Evolutionary conservation across 1,139 yeast species (phyloP).

Genomic region (Hanseniaspora sp.): DNA sequence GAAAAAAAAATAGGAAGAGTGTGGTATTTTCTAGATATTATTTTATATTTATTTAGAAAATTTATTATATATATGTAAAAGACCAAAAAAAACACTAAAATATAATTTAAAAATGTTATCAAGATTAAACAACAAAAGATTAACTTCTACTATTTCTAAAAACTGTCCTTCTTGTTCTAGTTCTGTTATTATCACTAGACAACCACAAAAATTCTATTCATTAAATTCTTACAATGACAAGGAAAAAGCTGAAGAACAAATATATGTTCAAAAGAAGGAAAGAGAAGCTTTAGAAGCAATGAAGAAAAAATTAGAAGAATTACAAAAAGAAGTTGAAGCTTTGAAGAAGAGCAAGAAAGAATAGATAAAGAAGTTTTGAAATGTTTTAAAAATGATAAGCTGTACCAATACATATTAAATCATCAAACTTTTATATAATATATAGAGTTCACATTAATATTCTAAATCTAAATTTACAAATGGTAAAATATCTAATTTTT

Average conservation of each 20-base stretch:
- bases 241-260: conserved; percentile 62
- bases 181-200: conserved; percentile 16
- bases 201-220: conserved; percentile 43
- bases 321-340: conserved; percentile 15
- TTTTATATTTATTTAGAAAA: too few relatives aligned
- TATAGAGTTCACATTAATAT: too few relatives aligned
- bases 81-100: too few relatives aligned
- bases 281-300: conserved; percentile 49
- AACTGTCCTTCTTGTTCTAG: conserved; percentile 23
- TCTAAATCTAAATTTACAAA: too few relatives aligned
- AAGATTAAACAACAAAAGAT: conserved; percentile 22
- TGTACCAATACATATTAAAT: not conserved
- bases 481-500: too few relatives aligned
- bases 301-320: conserved; percentile 38
- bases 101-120: conserved; percentile 9
- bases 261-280: conserved; percentile 50
- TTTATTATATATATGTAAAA: too few relatives aligned
- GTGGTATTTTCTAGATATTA: too few relatives aligned
- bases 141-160: conserved; percentile 42
- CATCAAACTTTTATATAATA: not conserved
- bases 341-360: conserved; percentile 26
- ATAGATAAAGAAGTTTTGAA: conserved; percentile 23
- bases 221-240: conserved; percentile 51
- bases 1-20: too few relatives aligned
- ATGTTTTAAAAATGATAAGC: not conserved